Base-by-base conservation (phyloP, 371 early-diverging fungal species). In the Sporodiniella umbellata region DNA sequence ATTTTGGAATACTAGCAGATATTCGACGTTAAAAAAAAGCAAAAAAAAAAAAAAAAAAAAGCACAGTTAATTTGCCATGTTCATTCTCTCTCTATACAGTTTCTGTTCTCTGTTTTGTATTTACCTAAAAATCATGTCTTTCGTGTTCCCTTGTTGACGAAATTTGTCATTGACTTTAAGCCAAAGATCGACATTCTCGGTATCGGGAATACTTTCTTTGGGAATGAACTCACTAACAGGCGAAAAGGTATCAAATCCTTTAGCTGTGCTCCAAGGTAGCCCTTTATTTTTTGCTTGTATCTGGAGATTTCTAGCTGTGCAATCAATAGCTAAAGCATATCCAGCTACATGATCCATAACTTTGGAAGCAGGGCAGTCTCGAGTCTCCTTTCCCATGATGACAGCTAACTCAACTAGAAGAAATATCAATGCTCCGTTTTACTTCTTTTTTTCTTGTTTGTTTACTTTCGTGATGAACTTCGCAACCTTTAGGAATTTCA, bases 241-340 rank as follows among this genome's bases (percentile, higher is more conserved):
- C 14, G 93, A 88, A 60, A 97, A 98, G 0, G 95, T 92, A 58
- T 98, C 98, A 57, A 85, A 95, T 0, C 98, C 98, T 68, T 98
- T 98, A 25, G 94, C 85, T 2, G 88, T 79, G n/a, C 87, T 83
- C 96, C 96, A 95, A 22, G 95, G 96, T 37, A 86, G 60, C 8
- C 94, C 92, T 51, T 78, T 80, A 56, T 86, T 84, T 74, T 93
- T 95, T 21, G 88, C 95, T 40, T 78, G 79, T 19, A 84, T 87
- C 78, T 93, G 94, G 30, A 94, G 51, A 54, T 94, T 88, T 53
- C 96, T 77, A 5, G 94, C 95, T 0, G 98, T 95, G 82, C 93
- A 80, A 68, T 97, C 98, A 48, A 97, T 81, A 3, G 89, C 93
- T 28, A 97, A 75, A 8, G 88, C 86, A 70, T 95, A 97, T 2